Evolutionary conservation across 208 protist genomes (phyloP), one percentile per base, ranked within the genome.

Genomic region (Strigomonas oncopelti): DNA sequence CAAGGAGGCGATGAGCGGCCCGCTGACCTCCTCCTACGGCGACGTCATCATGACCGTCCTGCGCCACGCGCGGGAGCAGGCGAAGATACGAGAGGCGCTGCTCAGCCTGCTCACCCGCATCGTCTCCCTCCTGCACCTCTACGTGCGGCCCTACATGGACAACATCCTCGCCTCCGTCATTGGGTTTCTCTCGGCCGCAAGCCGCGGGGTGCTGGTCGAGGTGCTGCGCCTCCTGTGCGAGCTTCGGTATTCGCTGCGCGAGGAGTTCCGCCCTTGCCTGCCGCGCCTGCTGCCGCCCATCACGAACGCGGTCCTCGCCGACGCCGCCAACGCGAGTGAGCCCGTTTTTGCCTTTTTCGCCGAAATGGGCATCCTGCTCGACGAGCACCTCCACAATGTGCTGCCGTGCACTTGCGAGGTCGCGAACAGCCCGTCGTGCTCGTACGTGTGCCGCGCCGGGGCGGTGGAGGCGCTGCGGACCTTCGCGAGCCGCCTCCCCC

Each of bases 231-330:
- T 96, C 20, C 51, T 94, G 60, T 78, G 77, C 69, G 78, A 91
- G 57, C 67, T 94, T 36, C 83, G 88, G 22, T 65, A 80, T 32
- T 86, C 80, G 28, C 70, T 96, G 53, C 81, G 83, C 58, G 87
- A 94, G 59, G 88, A 94, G 74, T 96, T 96, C 70, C 71, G 84
- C 7, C 83, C 91, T 3, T 92, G 80, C 54, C 76, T 96, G 20
- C 75, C 84, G 22, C 65, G 70, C 29, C 67, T 96, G 42, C 81
- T 96, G 55, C 81, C 86, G 24, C 81, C 83, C 18, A 77, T 96
- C 34, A 69, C 93, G 9, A 75, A 77, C 64, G 65, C 80, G 25
- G 72, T 92, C 16, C 79, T 90, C 63, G 74, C 75, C 22, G 85
- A 88, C 68, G 75, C 80, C 11, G 77, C 77, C 36, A 65, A 69